Evolutionary conservation across 805 yeast genomes (phyloP).

Genomic region (Wickerhamomyces alni): DNA sequence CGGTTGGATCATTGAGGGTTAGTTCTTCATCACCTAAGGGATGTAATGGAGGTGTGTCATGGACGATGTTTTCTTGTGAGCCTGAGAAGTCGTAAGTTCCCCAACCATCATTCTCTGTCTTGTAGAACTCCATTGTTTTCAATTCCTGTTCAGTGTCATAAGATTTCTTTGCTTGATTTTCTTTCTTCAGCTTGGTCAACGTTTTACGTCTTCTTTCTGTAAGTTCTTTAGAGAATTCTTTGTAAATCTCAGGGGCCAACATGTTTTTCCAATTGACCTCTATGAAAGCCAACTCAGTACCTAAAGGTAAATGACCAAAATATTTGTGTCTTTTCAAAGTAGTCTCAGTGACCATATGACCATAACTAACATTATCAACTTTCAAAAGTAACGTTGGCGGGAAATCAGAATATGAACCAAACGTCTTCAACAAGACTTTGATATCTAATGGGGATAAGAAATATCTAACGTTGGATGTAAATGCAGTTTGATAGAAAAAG

Average conservation of each 20-base stretch:
- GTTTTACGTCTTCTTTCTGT: conserved; percentile 48
- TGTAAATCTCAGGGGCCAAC: conserved; percentile 38
- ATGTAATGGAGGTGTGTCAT: conserved; percentile 17
- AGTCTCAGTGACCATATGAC: conserved; percentile 57
- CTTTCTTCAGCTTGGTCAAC: conserved; percentile 43
- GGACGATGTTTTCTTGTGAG: conserved; percentile 1
- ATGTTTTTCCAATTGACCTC: conserved; percentile 76
- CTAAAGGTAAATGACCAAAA: conserved; percentile 75
- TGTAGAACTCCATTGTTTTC: conserved; percentile 52
- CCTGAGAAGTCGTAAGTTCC: conserved; percentile 30
- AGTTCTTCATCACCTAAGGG: conserved; percentile 19
- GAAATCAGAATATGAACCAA: conserved; percentile 54
- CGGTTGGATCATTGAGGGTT: not conserved
- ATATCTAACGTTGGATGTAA: conserved; percentile 58
- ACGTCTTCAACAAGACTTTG: conserved; percentile 59
- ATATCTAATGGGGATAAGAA: conserved; percentile 78
- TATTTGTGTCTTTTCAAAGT: conserved; percentile 59
- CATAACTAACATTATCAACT: conserved; percentile 67
- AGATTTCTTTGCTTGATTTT: conserved; percentile 51
- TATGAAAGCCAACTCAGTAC: conserved; percentile 75
- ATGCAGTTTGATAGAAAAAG: conserved; percentile 75
- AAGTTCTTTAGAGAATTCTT: conserved; percentile 48
- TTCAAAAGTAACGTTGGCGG: conserved; percentile 60
- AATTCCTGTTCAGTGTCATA: conserved; percentile 56
- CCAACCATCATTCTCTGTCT: conserved; percentile 42